Percentiles rank a stretch among this genome's conserved stretches.
Evolutionary conservation across 768 basidiomycete species (phyloP).

Genomic region (Sporobolomyces phaffii): DNA sequence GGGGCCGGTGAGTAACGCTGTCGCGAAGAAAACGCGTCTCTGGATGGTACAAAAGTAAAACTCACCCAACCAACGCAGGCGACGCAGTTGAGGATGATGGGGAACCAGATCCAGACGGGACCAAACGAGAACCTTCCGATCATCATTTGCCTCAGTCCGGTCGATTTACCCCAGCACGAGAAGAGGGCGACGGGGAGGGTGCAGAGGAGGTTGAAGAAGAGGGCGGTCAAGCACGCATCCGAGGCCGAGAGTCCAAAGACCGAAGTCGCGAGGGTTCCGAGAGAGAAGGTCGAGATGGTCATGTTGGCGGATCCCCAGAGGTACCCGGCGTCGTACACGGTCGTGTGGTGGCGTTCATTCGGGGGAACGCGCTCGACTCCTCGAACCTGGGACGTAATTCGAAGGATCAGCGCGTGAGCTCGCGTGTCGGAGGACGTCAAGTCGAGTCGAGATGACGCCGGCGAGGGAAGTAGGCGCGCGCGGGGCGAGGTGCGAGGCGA

Average conservation of each 20-base stretch:
- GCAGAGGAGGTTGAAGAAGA: conserved; percentile 50
- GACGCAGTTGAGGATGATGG: conserved; percentile 47
- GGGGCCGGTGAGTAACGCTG: too few species aligned
- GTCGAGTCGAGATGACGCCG: not conserved
- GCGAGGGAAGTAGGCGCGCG: too few species aligned
- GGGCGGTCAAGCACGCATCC: conserved; percentile 48
- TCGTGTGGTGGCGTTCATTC: conserved; percentile 38
- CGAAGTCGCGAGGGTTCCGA: conserved; percentile 48
- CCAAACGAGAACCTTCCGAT: conserved; percentile 51
- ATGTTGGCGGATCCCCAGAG: conserved; percentile 47
- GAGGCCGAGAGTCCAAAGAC: conserved; percentile 46
- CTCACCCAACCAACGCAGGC: conserved; percentile 30
- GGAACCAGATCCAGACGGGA: conserved; percentile 39
- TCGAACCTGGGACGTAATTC: conserved; percentile 37
- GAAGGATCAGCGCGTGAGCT: too few species aligned
- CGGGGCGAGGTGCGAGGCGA: not conserved
- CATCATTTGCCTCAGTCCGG: conserved; percentile 52
- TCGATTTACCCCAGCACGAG: conserved; percentile 49
- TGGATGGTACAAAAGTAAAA: not conserved
- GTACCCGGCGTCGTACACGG: conserved; percentile 29
- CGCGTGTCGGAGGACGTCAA: not conserved
- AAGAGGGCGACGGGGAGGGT: conserved; percentile 47
- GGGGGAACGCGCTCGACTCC: conserved; percentile 48
- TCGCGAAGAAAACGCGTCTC: too few species aligned
- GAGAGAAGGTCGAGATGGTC: conserved; percentile 47